These are phyloP conservation scores for Fusarium transvaalense DNA, from an alignment of 2,329 filamentous ascomycete species.

Conservation along the genomic window DNA sequence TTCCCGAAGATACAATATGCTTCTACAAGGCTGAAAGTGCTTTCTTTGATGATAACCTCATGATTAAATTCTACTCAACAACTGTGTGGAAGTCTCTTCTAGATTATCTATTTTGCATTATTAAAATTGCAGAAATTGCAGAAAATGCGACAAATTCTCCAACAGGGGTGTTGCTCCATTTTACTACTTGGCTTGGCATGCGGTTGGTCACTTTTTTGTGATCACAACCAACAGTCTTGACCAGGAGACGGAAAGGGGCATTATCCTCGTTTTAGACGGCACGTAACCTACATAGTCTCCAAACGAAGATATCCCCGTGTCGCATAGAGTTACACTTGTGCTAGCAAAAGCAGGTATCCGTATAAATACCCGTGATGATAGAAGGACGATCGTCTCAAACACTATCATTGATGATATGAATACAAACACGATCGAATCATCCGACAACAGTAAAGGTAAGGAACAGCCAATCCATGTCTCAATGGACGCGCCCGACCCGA, in stretches of 20 bases:
- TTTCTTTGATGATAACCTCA: neutral
- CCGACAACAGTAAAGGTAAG: neutral
- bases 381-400: neutral
- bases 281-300: neutral
- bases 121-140: too few species aligned
- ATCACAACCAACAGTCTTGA: neutral
- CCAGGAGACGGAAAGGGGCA: too few species aligned
- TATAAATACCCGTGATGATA: neutral
- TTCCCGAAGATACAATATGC: neutral
- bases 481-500: conserved; percentile 1
- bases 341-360: neutral
- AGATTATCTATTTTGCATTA: neutral
- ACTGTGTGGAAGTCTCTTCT: too few species aligned
- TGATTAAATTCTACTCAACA: neutral
- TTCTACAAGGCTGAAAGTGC: neutral
- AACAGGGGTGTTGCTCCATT: neutral
- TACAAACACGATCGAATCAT: neutral
- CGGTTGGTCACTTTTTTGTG: neutral
- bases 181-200: neutral
- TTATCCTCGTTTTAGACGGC: neutral
- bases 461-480: neutral
- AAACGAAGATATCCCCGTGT: neutral
- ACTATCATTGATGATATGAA: too few species aligned
- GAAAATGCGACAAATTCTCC: too few species aligned
- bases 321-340: neutral